A percentile compares a stretch with the other conserved stretches of the same genome.
phyloP scores from a whole-genome alignment of 768 basidiomycete species.

The Chalciporus chontae region DNA sequence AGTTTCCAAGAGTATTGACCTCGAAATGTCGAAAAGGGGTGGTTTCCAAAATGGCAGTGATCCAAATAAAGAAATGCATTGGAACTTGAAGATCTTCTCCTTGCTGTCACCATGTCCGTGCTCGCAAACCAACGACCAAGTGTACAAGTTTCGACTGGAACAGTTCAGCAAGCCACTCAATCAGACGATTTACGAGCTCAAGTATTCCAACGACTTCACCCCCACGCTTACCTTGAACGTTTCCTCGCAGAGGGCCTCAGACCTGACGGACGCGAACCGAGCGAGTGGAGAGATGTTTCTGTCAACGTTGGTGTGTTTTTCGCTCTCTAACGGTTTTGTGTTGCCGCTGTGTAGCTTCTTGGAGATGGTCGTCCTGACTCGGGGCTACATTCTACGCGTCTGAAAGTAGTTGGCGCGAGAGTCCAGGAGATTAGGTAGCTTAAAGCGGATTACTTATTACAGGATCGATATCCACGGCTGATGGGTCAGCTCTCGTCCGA shows the following conservation, averaged over 20 bases:
- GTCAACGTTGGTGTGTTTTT: conserved; percentile 71
- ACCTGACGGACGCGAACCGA: conserved; percentile 76
- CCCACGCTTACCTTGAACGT: conserved; percentile 80
- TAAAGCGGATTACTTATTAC: neutral
- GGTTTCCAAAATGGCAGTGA: too few relatives aligned
- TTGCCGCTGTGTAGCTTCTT: neutral
- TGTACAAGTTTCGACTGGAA: neutral
- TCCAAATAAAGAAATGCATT: neutral
- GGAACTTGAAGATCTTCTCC: neutral
- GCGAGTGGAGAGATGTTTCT: conserved; percentile 69
- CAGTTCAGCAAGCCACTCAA: neutral
- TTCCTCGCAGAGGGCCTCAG: conserved; percentile 77
- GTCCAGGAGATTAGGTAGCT: too few relatives aligned
- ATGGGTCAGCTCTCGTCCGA: conserved; percentile 88
- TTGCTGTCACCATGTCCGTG: neutral
- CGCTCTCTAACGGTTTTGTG: neutral
- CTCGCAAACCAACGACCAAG: neutral
- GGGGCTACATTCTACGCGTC: neutral
- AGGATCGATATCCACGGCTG: conserved; percentile 94
- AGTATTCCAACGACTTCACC: conserved; percentile 87
- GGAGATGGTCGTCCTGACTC: neutral
- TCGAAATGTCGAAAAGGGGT: too few relatives aligned
- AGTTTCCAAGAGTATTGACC: too few relatives aligned
- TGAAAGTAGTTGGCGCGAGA: too few relatives aligned
- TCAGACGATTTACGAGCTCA: conserved; percentile 29